Evolutionary conservation across 345 rosid genomes (phyloP), one percentile per base, ranked within the genome.

Genomic region (Turritis glabra): DNA sequence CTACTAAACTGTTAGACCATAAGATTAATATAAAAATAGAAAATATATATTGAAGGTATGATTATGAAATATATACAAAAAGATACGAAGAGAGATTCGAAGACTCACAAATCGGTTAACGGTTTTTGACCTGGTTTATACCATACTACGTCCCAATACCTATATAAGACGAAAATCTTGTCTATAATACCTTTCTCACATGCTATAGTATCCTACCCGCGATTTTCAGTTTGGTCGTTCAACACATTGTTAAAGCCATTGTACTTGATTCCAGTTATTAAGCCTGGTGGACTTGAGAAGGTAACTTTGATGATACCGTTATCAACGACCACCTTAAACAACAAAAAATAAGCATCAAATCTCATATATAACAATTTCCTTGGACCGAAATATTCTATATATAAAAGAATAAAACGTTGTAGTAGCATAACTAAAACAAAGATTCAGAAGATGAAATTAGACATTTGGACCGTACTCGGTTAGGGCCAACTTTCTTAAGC

Each of bases 91-190:
- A 51, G 33, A 21, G 3, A 32, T 25, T 56, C 7, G 14, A 44
- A 43, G 11, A 74, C 55, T 73, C 18, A 74, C 72, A 48, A 80
- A 76, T 83, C 86, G 40, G 77, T 88, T 79, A 51, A 71, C 64
- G 80, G 14, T 40, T 30, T 17, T n/a, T 79, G 15, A 38, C 78
- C 85, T 7, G 81, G 84, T 77, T 56, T 60, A 54, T 86, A 72
- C 96, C 97, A 90, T 6, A 88, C 93, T 8, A 87, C 71, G 30
- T 94, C 98, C 98, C 97, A 94, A 48, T 94, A 94, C 82, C 97
- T 79, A 51, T n/a, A 43, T 51, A 54, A 76, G 4, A 41, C 1
- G 21, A 38, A 15, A 41, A 2, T 18, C 29, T 14, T 48, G 11
- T 18, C 19, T 2, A 9, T 9, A 29, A 38, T 21, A 50, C 5